Base-by-base conservation (phyloP, 108 stramenopile species). In the Ochromonas danica region DNA sequence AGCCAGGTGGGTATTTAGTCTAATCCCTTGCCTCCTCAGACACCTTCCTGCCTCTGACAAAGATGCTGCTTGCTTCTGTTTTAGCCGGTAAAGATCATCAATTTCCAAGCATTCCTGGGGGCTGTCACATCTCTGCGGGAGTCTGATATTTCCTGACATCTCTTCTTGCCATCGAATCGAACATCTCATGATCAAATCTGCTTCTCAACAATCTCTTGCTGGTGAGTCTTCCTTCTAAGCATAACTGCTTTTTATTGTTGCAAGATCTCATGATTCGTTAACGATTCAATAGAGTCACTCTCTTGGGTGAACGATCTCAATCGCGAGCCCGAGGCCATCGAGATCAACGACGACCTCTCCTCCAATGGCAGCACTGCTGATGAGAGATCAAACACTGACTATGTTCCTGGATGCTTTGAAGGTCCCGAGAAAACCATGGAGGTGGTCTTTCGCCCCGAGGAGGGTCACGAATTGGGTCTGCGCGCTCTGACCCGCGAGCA, bases 361-460 rank as follows among this genome's bases (percentile, higher is more conserved):
- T 6, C 17, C 25, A 14, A 36, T 36, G 63, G 31, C 27, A 33
- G 30, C 35, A 10, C 35, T 6, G 35, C 17, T 6, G 63, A 67
- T 67, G 63, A 67, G 31, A 3, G 10, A 3, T 36, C 63, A 14
- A 36, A 3, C 17, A 6, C 35, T 28, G 63, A 67, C 25, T 67
- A 35, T 36, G 63, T 67, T 41, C 72, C 81, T 0, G 87, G 85
- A 33, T 83, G 43, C 62, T 87, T 87, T 40, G 87, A 90, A 72
- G 90, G 90, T 1, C 90, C 90, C 0, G 90, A 90, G 81, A 90
- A 90, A 79, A 90, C 87, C 27, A 85, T 90, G 60, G 90, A 90
- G 80, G 87, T 90, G 30, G 87, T 87, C 84, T 90, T 90, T 71
- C 85, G 84, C 33, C 89, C 90, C 17, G 72, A 67, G 61, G 81